A percentile compares a stretch with the other conserved stretches of the same genome.
phyloP scores from a whole-genome alignment of 352 stramenopile species.

The Globisporangium takayamanum region DNA sequence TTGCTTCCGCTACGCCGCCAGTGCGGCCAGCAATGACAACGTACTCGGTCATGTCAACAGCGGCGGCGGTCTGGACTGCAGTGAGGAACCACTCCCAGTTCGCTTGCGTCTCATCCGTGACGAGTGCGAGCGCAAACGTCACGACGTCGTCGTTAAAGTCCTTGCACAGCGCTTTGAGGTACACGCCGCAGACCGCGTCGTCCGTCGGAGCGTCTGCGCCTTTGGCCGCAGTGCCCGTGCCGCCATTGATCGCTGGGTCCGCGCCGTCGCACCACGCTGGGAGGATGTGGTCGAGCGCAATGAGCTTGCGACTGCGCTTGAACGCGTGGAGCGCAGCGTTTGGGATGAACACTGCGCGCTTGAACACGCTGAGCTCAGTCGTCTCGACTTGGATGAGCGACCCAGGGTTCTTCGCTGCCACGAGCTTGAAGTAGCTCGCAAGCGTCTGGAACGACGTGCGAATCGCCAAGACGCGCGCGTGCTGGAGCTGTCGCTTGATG shows the following conservation, averaged over 20 bases:
- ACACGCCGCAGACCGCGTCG: slow-evolving; percentile 65
- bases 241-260: slow-evolving; percentile 19
- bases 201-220: slow-evolving; percentile 14
- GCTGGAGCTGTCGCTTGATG: slow-evolving; percentile 69
- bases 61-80: slow-evolving; percentile 33
- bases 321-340: slow-evolving; percentile 46
- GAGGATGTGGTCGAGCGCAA: slow-evolving; percentile 54
- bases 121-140: slow-evolving; percentile 59
- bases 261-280: slow-evolving; percentile 25
- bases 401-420: slow-evolving; percentile 61
- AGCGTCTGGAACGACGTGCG: slow-evolving; percentile 66
- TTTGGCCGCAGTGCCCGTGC: slow-evolving; percentile 19
- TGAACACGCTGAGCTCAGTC: slow-evolving; percentile 42
- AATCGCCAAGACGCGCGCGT: slow-evolving; percentile 47
- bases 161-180: slow-evolving; percentile 63
- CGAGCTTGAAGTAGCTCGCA: slow-evolving; percentile 47
- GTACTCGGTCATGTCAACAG: slow-evolving; percentile 52
- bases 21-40: slow-evolving; percentile 58
- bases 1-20: slow-evolving; percentile 40
- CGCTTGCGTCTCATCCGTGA: slow-evolving; percentile 51
- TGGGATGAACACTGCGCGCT: slow-evolving; percentile 56
- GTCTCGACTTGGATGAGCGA: slow-evolving; percentile 52
- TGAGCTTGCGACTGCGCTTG: slow-evolving; percentile 48
- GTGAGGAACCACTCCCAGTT: slow-evolving; percentile 78
- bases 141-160: slow-evolving; percentile 71